phyloP scores from a whole-genome alignment of 176 grass and related monocot genomes.

The Carex kokanica region DNA sequence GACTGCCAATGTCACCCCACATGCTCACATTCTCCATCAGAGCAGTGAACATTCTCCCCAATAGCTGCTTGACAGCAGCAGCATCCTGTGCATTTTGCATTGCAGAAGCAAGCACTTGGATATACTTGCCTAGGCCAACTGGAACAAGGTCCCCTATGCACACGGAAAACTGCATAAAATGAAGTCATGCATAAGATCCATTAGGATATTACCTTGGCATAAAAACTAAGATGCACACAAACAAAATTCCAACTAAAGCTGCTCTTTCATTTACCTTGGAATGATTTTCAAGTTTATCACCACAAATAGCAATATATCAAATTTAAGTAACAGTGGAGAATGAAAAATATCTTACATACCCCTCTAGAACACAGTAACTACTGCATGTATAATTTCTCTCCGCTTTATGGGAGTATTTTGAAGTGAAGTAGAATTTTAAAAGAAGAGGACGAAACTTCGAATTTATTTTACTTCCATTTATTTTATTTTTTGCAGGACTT shows the following conservation, averaged over 20 bases:
- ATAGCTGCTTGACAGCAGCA: constrained; percentile 50
- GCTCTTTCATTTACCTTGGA: background rate
- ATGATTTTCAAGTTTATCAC: background rate
- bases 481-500: too few species aligned
- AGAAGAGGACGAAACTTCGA: too few species aligned
- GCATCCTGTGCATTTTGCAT: constrained; percentile 46
- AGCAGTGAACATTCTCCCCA: constrained; percentile 79
- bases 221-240: background rate
- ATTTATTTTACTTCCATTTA: too few species aligned
- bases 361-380: background rate
- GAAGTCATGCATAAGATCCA: background rate
- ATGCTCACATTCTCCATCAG: constrained; percentile 81
- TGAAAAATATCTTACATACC: background rate
- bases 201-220: background rate
- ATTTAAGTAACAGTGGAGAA: background rate
- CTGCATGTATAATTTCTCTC: background rate
- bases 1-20: constrained; percentile 66
- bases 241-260: background rate
- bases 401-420: background rate
- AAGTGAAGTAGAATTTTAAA: background rate
- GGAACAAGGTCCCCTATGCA: constrained; percentile 79
- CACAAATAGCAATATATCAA: background rate
- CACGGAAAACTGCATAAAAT: constrained; percentile 58
- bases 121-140: constrained; percentile 77
- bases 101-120: constrained; percentile 74